A percentile compares a stretch with the other conserved stretches of the same genome.
These are phyloP conservation scores for Dipteronia sinensis DNA, from an alignment of 345 rosid species.

Conservation along the genomic window DNA sequence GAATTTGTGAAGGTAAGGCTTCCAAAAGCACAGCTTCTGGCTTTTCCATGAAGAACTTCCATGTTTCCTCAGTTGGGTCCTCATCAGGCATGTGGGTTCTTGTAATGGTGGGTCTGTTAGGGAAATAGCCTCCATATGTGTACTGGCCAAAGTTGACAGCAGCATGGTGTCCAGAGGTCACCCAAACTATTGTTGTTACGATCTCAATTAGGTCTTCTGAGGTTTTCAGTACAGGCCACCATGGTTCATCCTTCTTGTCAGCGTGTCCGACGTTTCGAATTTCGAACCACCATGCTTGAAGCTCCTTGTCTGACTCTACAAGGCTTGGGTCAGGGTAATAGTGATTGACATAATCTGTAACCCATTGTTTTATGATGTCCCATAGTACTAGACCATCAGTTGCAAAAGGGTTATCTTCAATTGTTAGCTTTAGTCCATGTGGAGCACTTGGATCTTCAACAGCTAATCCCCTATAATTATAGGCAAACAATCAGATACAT, in stretches of 20 bases:
- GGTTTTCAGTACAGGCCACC: slow-evolving; percentile 18
- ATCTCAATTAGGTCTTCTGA: neutral
- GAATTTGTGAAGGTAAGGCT: slow-evolving; percentile 47
- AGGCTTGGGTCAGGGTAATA: slow-evolving; percentile 10
- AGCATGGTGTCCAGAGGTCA: neutral
- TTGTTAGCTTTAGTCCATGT: slow-evolving; percentile 32
- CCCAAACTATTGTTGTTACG: slow-evolving; percentile 11
- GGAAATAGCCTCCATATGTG: slow-evolving; percentile 4
- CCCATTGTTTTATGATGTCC: slow-evolving; percentile 14
- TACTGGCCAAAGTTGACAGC: slow-evolving; percentile 5
- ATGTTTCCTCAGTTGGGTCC: slow-evolving; percentile 37
- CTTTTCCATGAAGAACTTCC: slow-evolving; percentile 32
- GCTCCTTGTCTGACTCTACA: slow-evolving; percentile 27
- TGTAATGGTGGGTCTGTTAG: slow-evolving; percentile 26
- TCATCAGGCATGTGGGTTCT: slow-evolving; percentile 46
- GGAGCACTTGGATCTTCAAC: slow-evolving; percentile 20
- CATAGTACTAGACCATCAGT: slow-evolving; percentile 34
- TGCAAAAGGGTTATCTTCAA: slow-evolving; percentile 41
- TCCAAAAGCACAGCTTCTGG: slow-evolving; percentile 36
- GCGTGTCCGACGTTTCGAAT: neutral
- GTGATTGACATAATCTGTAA: slow-evolving; percentile 15
- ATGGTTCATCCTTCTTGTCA: slow-evolving; percentile 4
- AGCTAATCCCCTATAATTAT: neutral
- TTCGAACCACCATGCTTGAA: slow-evolving; percentile 41
- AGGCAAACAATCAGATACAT: neutral